Percentiles rank a stretch among this genome's conserved stretches.
Evolutionary conservation across 192 early-diverging fungal species (phyloP).

Genomic region (Chytriomyces sp.): DNA sequence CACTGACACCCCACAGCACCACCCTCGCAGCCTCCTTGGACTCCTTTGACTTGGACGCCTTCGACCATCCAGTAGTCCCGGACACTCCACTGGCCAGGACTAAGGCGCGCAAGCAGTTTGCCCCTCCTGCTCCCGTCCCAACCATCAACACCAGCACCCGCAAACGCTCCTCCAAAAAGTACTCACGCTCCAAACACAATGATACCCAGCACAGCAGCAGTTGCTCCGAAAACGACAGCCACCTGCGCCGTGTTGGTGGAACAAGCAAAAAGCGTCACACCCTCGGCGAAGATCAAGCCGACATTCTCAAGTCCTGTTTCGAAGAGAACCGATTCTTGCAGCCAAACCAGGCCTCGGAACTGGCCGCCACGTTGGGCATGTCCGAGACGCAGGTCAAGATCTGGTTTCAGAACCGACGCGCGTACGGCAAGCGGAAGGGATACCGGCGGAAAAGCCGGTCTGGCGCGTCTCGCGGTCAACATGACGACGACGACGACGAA

Average conservation of each 20-base stretch:
- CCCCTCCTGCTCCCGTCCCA: no score
- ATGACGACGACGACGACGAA: neutral
- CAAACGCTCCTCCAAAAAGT: neutral
- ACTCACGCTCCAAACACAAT: neutral
- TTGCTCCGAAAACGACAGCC: neutral
- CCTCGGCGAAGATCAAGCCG: neutral
- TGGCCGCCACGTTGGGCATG: neutral
- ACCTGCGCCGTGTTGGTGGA: neutral
- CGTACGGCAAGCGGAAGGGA: slow-evolving; percentile 13
- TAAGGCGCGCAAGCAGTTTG: no score
- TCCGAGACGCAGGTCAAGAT: slow-evolving; percentile 16
- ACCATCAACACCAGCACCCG: neutral
- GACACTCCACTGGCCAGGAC: no score
- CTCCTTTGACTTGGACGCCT: no score
- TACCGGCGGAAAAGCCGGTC: neutral
- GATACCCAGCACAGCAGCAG: neutral
- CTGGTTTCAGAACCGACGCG: slow-evolving; percentile 9
- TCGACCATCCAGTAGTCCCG: no score
- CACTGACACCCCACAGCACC: no score
- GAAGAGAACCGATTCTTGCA: neutral
- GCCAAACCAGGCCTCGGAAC: slow-evolving; percentile 6
- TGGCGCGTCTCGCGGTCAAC: neutral
- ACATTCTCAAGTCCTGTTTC: neutral
- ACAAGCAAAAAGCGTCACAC: slow-evolving; percentile 12
- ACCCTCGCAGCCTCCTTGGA: no score